phyloP scores from a whole-genome alignment of 1,139 yeast species.

The Hyphopichia pseudoburtonii region DNA sequence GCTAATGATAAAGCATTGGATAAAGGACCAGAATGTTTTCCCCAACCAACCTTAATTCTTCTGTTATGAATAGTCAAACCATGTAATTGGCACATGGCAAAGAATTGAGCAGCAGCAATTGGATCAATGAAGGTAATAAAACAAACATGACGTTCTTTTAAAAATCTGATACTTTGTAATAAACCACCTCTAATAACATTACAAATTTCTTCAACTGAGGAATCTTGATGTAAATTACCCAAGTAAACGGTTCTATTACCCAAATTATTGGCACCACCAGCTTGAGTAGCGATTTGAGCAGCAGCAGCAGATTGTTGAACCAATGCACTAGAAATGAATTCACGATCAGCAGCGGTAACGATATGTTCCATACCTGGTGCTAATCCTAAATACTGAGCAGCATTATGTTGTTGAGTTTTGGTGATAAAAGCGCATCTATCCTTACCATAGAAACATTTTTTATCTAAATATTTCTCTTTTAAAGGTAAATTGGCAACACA shows the following conservation, averaged over 20 bases:
- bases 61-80: constrained; percentile 80
- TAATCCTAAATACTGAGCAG: constrained; percentile 90
- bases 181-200: constrained; percentile 93
- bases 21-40: constrained; percentile 88
- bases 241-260: constrained; percentile 92
- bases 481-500: constrained; percentile 59
- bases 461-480: constrained; percentile 54
- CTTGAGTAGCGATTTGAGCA: constrained; percentile 69
- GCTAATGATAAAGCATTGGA: constrained; percentile 79
- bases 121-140: constrained; percentile 91
- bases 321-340: constrained; percentile 56
- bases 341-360: constrained; percentile 77
- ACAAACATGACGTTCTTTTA: constrained; percentile 83
- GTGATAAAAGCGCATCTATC: constrained; percentile 77
- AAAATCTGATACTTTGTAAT: constrained; percentile 68
- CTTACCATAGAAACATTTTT: constrained; percentile 60
- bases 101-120: constrained; percentile 90
- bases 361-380: constrained; percentile 89
- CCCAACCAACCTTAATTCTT: constrained; percentile 92
- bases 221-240: constrained; percentile 83
- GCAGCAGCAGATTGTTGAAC: constrained; percentile 73
- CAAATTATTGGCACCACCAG: constrained; percentile 74
- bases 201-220: constrained; percentile 89
- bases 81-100: constrained; percentile 81
- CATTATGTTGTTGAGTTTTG: constrained; percentile 94